phyloP scores from a whole-genome alignment of 1,284 basidiomycete genomes.

The Singerocomus rubriflavus region DNA sequence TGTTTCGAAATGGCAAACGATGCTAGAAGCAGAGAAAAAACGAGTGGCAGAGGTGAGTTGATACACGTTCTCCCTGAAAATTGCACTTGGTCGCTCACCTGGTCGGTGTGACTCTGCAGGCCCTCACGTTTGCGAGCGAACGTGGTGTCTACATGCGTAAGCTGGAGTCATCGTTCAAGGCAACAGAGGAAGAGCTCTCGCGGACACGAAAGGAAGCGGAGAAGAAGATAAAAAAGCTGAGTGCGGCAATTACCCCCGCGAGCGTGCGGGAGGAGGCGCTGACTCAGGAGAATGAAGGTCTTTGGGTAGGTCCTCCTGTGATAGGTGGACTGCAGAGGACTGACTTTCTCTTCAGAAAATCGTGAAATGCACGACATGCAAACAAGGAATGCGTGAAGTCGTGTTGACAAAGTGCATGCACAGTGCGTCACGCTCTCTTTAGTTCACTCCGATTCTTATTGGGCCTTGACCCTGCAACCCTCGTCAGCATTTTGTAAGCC shows the following conservation, averaged over 20 bases:
- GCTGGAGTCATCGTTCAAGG: constrained; percentile 22
- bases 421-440: constrained; percentile 53
- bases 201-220: constrained; percentile 50
- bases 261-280: constrained; percentile 42
- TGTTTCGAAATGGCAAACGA: constrained; percentile 33
- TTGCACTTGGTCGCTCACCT: constrained; percentile 17
- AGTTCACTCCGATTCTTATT: constrained; percentile 2
- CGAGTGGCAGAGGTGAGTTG: constrained; percentile 32
- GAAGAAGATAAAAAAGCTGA: constrained; percentile 45
- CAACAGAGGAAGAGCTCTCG: constrained; percentile 29
- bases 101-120: constrained; percentile 13
- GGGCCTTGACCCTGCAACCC: not conserved
- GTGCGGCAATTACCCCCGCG: constrained; percentile 27
- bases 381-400: constrained; percentile 78
- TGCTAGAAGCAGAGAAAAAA: constrained; percentile 39
- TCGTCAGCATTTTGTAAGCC: constrained; percentile 80
- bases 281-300: constrained; percentile 52
- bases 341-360: constrained; percentile 53
- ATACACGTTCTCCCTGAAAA: not conserved
- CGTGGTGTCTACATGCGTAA: constrained; percentile 26
- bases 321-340: not conserved
- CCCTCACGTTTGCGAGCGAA: constrained; percentile 26
- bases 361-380: constrained; percentile 91
- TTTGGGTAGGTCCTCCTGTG: constrained; percentile 65
- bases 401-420: constrained; percentile 95